A percentile compares a stretch with the other conserved stretches of the same genome.
phyloP scores from a whole-genome alignment of 805 yeast species.

The Saccharomycopsis synnaedendra region DNA sequence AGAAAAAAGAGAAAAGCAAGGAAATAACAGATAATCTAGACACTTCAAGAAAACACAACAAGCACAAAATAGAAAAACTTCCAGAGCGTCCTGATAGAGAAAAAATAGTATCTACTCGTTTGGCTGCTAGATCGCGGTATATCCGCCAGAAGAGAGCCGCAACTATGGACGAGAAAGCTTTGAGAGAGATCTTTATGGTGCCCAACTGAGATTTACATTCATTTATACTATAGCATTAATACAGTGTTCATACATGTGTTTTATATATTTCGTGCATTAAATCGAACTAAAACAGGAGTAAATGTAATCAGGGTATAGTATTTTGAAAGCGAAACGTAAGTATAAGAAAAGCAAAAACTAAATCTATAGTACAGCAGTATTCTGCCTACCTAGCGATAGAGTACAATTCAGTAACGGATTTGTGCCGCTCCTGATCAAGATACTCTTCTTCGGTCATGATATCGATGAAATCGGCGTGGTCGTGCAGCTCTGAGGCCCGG shows the following conservation, averaged over 20 bases:
- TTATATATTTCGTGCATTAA: too few species aligned
- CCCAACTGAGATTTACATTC: neutral
- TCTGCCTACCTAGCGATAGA: neutral
- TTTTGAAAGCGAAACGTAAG: neutral
- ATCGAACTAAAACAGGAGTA: too few species aligned
- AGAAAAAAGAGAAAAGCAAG: constrained; percentile 22
- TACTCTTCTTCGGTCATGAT: neutral
- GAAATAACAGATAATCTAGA: constrained; percentile 20
- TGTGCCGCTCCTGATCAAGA: neutral
- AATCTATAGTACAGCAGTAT: neutral
- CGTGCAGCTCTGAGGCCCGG: too few species aligned
- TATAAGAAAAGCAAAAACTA: neutral
- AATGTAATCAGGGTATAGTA: too few species aligned
- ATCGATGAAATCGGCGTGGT: neutral
- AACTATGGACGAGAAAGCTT: constrained; percentile 76
- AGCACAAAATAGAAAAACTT: constrained; percentile 21
- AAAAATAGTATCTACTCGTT: constrained; percentile 35
- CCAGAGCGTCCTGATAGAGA: constrained; percentile 23
- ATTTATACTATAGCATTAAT: too few species aligned
- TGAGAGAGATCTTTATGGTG: constrained; percentile 90
- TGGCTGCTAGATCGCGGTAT: constrained; percentile 76
- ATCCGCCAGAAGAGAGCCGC: constrained; percentile 88
- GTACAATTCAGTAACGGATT: neutral
- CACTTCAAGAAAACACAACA: constrained; percentile 19
- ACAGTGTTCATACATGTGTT: too few species aligned